Evolutionary conservation across 2,329 filamentous ascomycete genomes (phyloP), one percentile per base, ranked within the genome.

Genomic region (Lanzia echinophila): DNA sequence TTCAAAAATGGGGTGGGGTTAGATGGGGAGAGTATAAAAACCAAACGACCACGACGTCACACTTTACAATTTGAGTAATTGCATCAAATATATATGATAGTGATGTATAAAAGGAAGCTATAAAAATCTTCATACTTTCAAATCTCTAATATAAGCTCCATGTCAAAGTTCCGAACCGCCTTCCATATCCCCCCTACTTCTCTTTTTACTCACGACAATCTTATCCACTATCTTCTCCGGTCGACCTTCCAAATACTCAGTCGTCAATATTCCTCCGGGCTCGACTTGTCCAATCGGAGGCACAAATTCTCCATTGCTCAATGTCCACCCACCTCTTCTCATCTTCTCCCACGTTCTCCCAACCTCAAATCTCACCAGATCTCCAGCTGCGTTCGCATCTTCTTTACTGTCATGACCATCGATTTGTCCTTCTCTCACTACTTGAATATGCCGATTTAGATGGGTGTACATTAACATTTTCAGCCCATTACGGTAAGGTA

Each of bases 351-450:
- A 96, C 58, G 82, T 78, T 52, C 86, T 77, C 50, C 75, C 78
- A 6, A 95, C 77, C 68, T 84, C 88, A 47, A 83, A 76, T 45
- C 87, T 75, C 0, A 95, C 88, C 49, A 99, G 70, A 56, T 97
- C 90, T 0, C 92, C 94, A 0, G 95, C 92, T 0, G 91, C 88
- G 45, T 86, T 79, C 0, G 94, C 90, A 67, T 99, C 94, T 69
- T 99, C 94, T 24, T 86, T 86, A 24, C 89, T 95, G 71, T 99
- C 94, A 69, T 99, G 94, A 0, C 94, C 94, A 19, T 70, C 57
- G 36, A 63, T 60, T 45, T 60, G 60, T 0, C 65, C 62, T 24
- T 63, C 60, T 15, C 62, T 63, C 3, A 84, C 86, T 34, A 82
- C 82, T 70, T 99, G 94, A 36, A 99, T 96, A 50, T 84, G 80